These are phyloP conservation scores for Vitis amurensis DNA, from an alignment of 164 flowering plant genomes.

Conservation along the genomic window DNA sequence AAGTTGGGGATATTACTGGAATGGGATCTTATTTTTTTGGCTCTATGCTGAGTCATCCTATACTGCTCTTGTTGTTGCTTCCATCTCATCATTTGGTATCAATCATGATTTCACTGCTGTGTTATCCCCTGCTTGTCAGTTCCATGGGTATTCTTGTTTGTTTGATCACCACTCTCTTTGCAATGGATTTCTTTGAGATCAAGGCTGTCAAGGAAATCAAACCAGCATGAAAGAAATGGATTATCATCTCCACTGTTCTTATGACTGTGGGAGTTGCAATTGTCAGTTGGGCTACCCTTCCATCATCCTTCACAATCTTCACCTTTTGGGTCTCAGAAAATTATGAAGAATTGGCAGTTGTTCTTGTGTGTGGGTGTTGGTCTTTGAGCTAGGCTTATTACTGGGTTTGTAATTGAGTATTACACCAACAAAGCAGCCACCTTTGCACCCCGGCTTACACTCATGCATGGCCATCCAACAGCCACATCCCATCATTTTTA, in stretches of 20 bases:
- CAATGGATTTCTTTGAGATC: slow-evolving; percentile 68
- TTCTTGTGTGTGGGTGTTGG: slow-evolving; percentile 70
- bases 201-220: slow-evolving; percentile 28
- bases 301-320: slow-evolving; percentile 62
- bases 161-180: slow-evolving; percentile 70
- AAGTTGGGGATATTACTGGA: slow-evolving; percentile 80
- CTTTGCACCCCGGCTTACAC: no score
- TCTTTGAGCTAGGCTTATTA: slow-evolving; percentile 72
- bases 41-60: slow-evolving; percentile 75
- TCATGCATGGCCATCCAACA: no score
- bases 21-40: slow-evolving; percentile 85
- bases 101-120: slow-evolving; percentile 64
- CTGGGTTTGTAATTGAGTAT: slow-evolving; percentile 71
- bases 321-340: slow-evolving; percentile 53
- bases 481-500: no score
- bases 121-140: slow-evolving; percentile 62
- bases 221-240: slow-evolving; percentile 62
- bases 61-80: slow-evolving; percentile 77
- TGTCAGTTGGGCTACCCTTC: slow-evolving; percentile 52
- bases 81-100: slow-evolving; percentile 69
- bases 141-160: slow-evolving; percentile 69
- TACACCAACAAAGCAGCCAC: slow-evolving; percentile 61
- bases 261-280: slow-evolving; percentile 58
- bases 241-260: slow-evolving; percentile 68
- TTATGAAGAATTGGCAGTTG: slow-evolving; percentile 64